Evolutionary conservation across 257 asterid species (phyloP), one percentile per base, ranked within the genome.

Genomic region (Scutellaria minor): DNA sequence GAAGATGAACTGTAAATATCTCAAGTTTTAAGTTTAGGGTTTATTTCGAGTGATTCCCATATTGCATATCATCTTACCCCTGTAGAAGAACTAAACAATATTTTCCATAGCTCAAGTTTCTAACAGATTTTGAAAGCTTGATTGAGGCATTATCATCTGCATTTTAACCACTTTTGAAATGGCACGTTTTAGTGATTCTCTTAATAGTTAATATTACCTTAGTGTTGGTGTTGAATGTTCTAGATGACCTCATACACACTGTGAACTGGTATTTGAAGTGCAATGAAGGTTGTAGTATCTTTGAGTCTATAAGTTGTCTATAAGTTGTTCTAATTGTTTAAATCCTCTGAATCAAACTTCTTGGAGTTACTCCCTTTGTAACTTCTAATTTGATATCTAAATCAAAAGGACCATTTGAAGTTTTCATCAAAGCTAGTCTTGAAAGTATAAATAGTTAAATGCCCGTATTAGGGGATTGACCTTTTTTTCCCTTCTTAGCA

Each of bases 401-500:
- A 35, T 24, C n/a, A 22, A n/a, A 61, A 40, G 39, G 75, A 58
- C 44, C 59, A 51, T 60, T 27, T 52, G 48, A 22, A 11, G 40
- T 45, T 47, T 47, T n/a, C 11, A 11, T 9, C 37, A 7, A 27
- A 67, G 55, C 70, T 53, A 20, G 47, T 59, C n/a, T 35, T 39
- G 41, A 70, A 53, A 42, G 44, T 53, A 44, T 44, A 15, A 11
- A 62, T 48, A 6, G 11, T 46, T 66, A 13, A 44, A 51, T 57
- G 5, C 61, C 31, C 71, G 45, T 27, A 39, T 39, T 59, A 37
- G 68, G 69, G 51, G 55, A 64, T 66, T 75, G 64, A 44, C 42
- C 40, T 45, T 73, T 31, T 24, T 24, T 57, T 9, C 31, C 51
- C 5, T 18, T 52, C 15, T 37, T 13, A 18, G 37, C 37, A 18